Evolutionary conservation across 768 basidiomycete genomes (phyloP), one percentile per base, ranked within the genome.

Genomic region (Boletus speciosus): DNA sequence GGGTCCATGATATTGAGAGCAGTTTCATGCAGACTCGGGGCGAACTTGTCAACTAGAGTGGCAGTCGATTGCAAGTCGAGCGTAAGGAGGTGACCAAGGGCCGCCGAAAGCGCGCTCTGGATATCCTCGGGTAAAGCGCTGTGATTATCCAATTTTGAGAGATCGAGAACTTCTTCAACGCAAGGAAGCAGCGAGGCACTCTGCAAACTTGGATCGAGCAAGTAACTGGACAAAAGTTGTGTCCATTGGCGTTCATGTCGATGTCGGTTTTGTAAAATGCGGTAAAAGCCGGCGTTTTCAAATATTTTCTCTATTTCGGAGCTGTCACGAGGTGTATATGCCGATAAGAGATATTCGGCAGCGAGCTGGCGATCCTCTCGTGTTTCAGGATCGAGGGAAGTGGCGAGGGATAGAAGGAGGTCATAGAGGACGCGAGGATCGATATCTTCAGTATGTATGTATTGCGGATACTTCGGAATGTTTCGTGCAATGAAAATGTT

Each of bases 401-500:
- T 76, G 1, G 91, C 83, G 12, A 99, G 84, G 6, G 81, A 81
- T 54, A 88, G 76, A 46, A 99, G 81, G 61, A 98, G 83, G 38
- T 74, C 77, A 61, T 93, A 87, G 16, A 94, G 76, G 4, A 81
- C 75, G 55, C 80, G 85, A 1, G 86, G 81, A 0, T 86, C 72
- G 39, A 93, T 75, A 46, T 56, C 62, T 39, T 59, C 45, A 34
- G 59, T 48, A 0, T 12, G 57, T 45, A 93, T 78, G 69, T 86
- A 92, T 71, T 97, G 94, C 1, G 89, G 85, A 72, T 98, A 99
- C 73, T 98, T 98, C 0, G 97, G 93, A 11, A 97, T 83, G 69
- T 98, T 99, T 54, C 95, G 87, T 4, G 97, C 92, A 52, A 98
- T 81, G 71, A 99, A 99, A 56, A 99, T 98, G 65, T 95, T 85